Conservation (phyloP, 2,329 filamentous ascomycete genomes). For the Sphaerulina populicola region DNA sequence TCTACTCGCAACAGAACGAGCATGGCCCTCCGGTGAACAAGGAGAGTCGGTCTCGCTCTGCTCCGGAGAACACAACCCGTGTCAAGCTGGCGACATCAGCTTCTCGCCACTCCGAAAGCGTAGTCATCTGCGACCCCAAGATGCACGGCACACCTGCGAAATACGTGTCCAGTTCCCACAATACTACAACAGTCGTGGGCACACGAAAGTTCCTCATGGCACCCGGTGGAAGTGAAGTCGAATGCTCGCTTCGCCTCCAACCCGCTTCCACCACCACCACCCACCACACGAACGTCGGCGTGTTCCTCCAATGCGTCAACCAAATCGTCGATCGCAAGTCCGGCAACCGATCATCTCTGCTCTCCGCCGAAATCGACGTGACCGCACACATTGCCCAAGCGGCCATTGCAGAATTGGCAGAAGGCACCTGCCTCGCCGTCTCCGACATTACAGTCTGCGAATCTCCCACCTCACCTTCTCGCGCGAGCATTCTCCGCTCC, state of each 20-base stretch:
- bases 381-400: constrained; percentile 23
- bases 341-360: constrained; percentile 20
- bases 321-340: constrained; percentile 25
- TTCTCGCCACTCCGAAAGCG: constrained; percentile 15
- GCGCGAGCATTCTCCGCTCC: not conserved
- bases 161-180: constrained; percentile 20
- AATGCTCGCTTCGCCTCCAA: constrained; percentile 25
- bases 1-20: constrained; percentile 16
- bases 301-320: constrained; percentile 27
- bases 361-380: constrained; percentile 27
- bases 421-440: constrained; percentile 8
- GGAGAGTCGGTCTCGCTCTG: constrained; percentile 9
- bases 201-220: constrained; percentile 26
- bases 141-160: constrained; percentile 26
- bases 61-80: constrained; percentile 11
- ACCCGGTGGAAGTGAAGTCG: constrained; percentile 24
- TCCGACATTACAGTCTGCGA: constrained; percentile 20
- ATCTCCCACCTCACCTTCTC: constrained; percentile 6
- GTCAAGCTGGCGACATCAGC: not conserved
- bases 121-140: constrained; percentile 26
- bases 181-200: constrained; percentile 17
- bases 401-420: constrained; percentile 25
- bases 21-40: constrained; percentile 1
- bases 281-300: constrained; percentile 7
- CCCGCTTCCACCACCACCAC: constrained; percentile 5